Percentiles rank a stretch among this genome's conserved stretches.
These are phyloP conservation scores for Platanthera zijinensis DNA, from an alignment of 106 monocot species.

Conservation along the genomic window DNA sequence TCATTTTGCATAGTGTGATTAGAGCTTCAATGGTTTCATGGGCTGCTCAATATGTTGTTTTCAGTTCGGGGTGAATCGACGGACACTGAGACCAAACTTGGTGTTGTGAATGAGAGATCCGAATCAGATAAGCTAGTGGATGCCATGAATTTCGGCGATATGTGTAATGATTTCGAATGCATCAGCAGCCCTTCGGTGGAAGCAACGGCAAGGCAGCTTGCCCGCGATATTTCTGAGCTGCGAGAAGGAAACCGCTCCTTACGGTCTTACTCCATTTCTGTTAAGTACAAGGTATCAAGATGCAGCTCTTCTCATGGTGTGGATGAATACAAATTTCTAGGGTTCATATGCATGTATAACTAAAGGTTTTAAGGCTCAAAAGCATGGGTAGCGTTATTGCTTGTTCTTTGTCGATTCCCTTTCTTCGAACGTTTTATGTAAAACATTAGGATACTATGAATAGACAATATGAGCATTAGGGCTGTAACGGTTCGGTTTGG, in stretches of 20 bases:
- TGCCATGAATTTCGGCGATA: slow-evolving; percentile 64
- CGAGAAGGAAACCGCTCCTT: slow-evolving; percentile 80
- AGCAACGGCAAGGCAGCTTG: slow-evolving; percentile 78
- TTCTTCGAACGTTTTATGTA: background rate
- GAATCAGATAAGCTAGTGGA: slow-evolving; percentile 72
- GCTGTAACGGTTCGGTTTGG: too few species aligned
- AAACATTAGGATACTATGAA: background rate
- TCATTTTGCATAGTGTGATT: background rate
- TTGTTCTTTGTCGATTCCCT: background rate
- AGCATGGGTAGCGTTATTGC: background rate
- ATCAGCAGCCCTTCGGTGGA: slow-evolving; percentile 88
- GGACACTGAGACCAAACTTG: slow-evolving; percentile 34
- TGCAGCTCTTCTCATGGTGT: background rate
- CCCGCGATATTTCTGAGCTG: slow-evolving; percentile 69
- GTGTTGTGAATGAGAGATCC: slow-evolving; percentile 27
- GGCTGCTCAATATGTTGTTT: background rate
- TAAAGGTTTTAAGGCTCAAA: background rate
- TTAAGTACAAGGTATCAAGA: slow-evolving; percentile 78
- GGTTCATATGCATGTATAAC: background rate
- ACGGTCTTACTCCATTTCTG: slow-evolving; percentile 46
- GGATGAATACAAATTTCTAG: background rate
- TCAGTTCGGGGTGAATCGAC: slow-evolving; percentile 56
- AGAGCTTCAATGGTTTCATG: background rate
- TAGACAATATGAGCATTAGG: too few species aligned
- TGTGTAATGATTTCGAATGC: slow-evolving; percentile 93